Percentiles rank a stretch among this genome's conserved stretches.
These are phyloP conservation scores for Fistulina hepatica DNA, from an alignment of 1,284 basidiomycete genomes.

Conservation along the genomic window DNA sequence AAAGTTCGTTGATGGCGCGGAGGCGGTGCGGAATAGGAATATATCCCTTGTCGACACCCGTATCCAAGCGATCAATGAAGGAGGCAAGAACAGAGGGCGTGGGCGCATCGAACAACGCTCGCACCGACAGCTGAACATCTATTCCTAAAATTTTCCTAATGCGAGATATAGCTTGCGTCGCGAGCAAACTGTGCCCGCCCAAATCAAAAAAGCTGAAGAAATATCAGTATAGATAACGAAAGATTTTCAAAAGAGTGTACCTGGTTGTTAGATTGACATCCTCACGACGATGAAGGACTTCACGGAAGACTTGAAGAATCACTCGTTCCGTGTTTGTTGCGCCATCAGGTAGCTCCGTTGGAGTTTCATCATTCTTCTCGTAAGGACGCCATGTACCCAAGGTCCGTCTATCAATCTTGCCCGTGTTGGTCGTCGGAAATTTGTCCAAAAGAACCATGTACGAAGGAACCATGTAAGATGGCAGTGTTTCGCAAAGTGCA, in stretches of 20 bases:
- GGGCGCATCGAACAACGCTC: neutral
- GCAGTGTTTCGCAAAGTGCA: neutral
- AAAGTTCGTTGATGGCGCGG: neutral
- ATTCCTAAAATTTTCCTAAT: neutral
- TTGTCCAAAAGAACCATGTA: neutral
- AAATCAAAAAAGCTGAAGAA: neutral
- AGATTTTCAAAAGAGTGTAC: too few species aligned
- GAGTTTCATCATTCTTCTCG: neutral
- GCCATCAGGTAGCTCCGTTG: neutral
- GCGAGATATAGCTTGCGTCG: neutral
- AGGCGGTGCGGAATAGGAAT: neutral
- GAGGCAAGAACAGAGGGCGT: neutral
- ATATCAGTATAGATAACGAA: neutral
- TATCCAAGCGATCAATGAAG: neutral
- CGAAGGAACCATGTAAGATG: neutral
- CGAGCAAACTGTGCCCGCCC: slow-evolving; percentile 1
- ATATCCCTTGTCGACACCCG: neutral
- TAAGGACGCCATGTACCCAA: neutral
- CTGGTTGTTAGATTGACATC: neutral
- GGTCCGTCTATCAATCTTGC: neutral
- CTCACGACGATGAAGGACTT: neutral
- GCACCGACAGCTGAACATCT: neutral
- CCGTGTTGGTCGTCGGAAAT: neutral
- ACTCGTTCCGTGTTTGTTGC: neutral
- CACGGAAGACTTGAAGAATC: neutral